Evolutionary conservation across 176 grass and related monocot species (phyloP).

Genomic region (Eleusine coracana): DNA sequence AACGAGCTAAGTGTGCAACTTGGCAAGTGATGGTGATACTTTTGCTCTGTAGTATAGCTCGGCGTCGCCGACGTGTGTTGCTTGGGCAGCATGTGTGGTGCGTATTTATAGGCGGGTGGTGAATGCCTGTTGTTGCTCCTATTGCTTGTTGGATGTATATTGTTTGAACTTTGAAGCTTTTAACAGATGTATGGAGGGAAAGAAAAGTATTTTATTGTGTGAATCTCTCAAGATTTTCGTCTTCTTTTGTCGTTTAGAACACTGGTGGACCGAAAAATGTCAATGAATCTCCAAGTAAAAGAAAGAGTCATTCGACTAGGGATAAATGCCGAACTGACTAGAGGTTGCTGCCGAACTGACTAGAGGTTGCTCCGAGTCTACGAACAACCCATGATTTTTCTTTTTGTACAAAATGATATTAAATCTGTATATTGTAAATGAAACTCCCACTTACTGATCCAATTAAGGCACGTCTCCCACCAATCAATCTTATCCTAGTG

Average conservation of each 20-base stretch:
- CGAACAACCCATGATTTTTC: no score
- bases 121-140: background rate
- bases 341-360: no score
- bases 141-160: background rate
- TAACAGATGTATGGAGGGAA: background rate
- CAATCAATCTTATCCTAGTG: no score
- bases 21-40: background rate
- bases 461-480: no score
- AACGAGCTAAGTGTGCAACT: no score
- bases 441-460: no score
- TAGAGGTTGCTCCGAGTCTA: no score
- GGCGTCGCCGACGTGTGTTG: background rate
- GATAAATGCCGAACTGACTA: no score
- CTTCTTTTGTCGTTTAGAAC: background rate
- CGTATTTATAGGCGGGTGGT: slow-evolving; percentile 10
- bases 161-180: background rate
- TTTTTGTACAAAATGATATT: no score
- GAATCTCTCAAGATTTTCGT: background rate
- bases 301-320: no score
- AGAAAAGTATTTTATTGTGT: background rate
- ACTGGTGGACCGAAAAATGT: background rate
- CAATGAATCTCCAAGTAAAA: background rate
- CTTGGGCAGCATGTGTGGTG: background rate
- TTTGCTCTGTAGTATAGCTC: background rate
- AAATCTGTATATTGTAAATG: no score